These are phyloP conservation scores for Delonix regia DNA, from an alignment of 306 rosid species.

Conservation along the genomic window DNA sequence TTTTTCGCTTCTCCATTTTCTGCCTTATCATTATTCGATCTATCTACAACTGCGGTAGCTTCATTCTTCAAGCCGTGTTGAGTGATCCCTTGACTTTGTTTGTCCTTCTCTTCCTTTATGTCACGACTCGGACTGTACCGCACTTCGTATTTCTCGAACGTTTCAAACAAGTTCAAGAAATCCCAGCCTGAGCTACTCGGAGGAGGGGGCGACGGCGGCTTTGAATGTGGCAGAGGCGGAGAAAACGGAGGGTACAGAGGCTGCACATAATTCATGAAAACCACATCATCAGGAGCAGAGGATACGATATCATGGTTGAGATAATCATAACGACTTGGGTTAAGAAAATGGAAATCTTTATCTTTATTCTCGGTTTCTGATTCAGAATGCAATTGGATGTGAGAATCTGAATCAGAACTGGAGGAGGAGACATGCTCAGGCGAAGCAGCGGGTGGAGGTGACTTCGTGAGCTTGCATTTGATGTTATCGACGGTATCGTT, in stretches of 20 bases:
- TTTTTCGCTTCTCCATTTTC: constrained; percentile 32
- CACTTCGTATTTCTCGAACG: constrained; percentile 68
- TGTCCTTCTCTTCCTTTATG: constrained; percentile 26
- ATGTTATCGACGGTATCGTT: neutral
- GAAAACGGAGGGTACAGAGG: constrained; percentile 36
- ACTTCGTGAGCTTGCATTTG: neutral
- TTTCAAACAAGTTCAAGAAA: constrained; percentile 77
- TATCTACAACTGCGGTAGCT: neutral
- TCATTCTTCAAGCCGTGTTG: neutral
- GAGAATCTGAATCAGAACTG: constrained; percentile 44
- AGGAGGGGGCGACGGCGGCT: constrained; percentile 59
- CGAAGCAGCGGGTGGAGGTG: constrained; percentile 14
- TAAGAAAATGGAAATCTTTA: constrained; percentile 38
- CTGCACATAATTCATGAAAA: constrained; percentile 33
- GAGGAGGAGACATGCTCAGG: constrained; percentile 34
- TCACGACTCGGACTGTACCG: constrained; percentile 35
- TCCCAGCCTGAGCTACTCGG: constrained; percentile 75
- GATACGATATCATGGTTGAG: constrained; percentile 28
- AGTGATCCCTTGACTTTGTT: neutral
- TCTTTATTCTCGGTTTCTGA: constrained; percentile 30
- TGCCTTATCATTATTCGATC: neutral
- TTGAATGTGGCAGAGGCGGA: constrained; percentile 41
- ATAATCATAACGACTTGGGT: constrained; percentile 23
- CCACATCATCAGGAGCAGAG: constrained; percentile 30
- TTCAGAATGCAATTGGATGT: constrained; percentile 46